A percentile compares a stretch with the other conserved stretches of the same genome.
Conservation (phyloP, 208 protist species). For the Wallacemonas sp. region DNA sequence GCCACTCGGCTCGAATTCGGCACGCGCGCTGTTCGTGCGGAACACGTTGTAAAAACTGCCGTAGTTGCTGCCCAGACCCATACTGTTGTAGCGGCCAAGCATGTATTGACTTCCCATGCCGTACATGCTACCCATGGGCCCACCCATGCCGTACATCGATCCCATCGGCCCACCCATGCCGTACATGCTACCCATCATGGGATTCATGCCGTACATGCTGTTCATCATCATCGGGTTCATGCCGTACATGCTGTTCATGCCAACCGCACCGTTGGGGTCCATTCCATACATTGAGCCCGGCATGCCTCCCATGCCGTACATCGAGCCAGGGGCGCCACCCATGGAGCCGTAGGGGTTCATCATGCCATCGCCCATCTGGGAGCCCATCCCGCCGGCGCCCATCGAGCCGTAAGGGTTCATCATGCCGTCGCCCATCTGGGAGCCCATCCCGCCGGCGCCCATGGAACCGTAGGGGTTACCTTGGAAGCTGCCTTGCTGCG, state of each 20-base stretch:
- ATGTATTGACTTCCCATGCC: slow-evolving; percentile 21
- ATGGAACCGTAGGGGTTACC: slow-evolving; percentile 16
- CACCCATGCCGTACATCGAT: slow-evolving; percentile 9
- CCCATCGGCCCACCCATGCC: slow-evolving; percentile 1
- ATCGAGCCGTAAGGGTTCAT: slow-evolving; percentile 20
- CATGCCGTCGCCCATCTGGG: slow-evolving; percentile 13
- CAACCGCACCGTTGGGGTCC: too few species aligned
- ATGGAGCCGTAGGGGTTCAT: slow-evolving; percentile 8
- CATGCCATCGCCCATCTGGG: slow-evolving; percentile 1
- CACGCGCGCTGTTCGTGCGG: slow-evolving; percentile 1
- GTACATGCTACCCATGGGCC: slow-evolving; percentile 19
- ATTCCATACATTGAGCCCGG: slow-evolving; percentile 10
- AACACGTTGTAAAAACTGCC: slow-evolving; percentile 17
- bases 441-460: slow-evolving; percentile 12
- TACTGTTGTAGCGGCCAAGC: slow-evolving; percentile 19
- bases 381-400: slow-evolving; percentile 10
- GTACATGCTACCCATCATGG: slow-evolving; percentile 13
- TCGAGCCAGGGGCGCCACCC: slow-evolving; percentile 12
- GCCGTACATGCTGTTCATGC: slow-evolving; percentile 14
- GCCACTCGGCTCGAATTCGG: slow-evolving; percentile 10
- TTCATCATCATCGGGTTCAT: slow-evolving; percentile 12
- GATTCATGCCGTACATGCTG: slow-evolving; percentile 13
- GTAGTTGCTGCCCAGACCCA: slow-evolving; percentile 22
- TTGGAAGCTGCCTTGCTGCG: not conserved
- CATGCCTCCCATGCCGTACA: slow-evolving; percentile 13